Evolutionary conservation across 228 moss, liverwort and hornwort species (phyloP).

Genomic region (Sphagnum fallax): DNA sequence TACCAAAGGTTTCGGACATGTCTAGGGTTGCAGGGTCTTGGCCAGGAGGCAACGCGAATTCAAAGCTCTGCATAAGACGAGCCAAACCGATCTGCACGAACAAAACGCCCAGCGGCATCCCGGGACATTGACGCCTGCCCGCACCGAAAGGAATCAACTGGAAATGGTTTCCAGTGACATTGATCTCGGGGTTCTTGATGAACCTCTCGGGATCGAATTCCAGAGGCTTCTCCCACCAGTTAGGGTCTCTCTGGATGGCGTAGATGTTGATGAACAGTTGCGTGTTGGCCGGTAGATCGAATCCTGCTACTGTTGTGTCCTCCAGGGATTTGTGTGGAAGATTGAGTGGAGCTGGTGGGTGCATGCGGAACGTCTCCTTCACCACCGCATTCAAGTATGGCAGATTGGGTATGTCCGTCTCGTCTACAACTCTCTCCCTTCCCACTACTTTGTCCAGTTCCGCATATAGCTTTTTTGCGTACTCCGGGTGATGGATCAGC

Average conservation of each 20-base stretch:
- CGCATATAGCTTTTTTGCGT: neutral
- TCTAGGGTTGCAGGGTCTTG: slow-evolving; percentile 5
- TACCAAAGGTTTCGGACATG: slow-evolving; percentile 10
- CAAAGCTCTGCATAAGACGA: slow-evolving; percentile 23
- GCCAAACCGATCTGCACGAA: slow-evolving; percentile 20
- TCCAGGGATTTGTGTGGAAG: slow-evolving; percentile 4
- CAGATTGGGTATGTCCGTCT: neutral
- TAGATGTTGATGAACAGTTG: slow-evolving; percentile 13
- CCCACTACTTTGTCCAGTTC: slow-evolving; percentile 1
- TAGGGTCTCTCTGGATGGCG: slow-evolving; percentile 14
- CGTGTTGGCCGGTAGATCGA: slow-evolving; percentile 17
- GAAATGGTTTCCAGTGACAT: slow-evolving; percentile 16
- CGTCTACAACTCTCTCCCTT: neutral
- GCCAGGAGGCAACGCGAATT: slow-evolving; percentile 5
- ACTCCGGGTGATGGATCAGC: slow-evolving; percentile 1
- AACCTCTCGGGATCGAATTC: slow-evolving; percentile 16
- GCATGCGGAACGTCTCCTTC: slow-evolving; percentile 2
- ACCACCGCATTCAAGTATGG: slow-evolving; percentile 1
- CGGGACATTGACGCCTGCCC: slow-evolving; percentile 11
- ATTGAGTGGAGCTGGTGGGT: slow-evolving; percentile 6
- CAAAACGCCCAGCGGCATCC: slow-evolving; percentile 3
- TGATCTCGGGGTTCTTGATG: slow-evolving; percentile 6
- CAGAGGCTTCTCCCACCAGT: slow-evolving; percentile 5
- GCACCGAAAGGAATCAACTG: slow-evolving; percentile 14
- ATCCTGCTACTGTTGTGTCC: slow-evolving; percentile 9